Evolutionary conservation across 2,329 filamentous ascomycete genomes (phyloP).

Genomic region (Calonectria pauciramosa): DNA sequence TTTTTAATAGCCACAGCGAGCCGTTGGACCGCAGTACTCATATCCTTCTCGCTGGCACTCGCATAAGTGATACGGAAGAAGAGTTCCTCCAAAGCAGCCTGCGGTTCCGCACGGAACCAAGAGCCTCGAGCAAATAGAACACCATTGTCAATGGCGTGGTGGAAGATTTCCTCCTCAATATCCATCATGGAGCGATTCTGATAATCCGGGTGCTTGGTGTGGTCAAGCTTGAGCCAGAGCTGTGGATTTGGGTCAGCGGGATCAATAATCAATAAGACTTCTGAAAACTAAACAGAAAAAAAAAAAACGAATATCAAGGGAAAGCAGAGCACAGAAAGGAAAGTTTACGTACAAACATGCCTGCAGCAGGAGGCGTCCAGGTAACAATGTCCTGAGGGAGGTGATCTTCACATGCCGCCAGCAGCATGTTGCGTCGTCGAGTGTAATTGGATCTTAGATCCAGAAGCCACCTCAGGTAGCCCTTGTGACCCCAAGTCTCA

Average conservation of each 20-base stretch:
- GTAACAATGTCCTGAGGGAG: neutral
- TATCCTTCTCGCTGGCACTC: neutral
- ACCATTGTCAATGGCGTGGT: neutral
- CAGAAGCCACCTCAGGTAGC: neutral
- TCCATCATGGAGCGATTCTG: neutral
- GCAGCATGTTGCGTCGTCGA: neutral
- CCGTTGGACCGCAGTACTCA: neutral
- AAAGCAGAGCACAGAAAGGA: neutral
- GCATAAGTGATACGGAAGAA: slow-evolving; percentile 3
- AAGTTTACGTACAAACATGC: neutral
- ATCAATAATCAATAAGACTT: neutral
- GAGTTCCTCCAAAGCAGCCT: neutral
- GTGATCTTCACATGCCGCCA: neutral
- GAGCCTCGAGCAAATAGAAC: neutral
- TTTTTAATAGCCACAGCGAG: neutral
- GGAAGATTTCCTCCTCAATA: neutral
- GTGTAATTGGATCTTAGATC: neutral
- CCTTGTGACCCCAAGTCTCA: slow-evolving; percentile 1
- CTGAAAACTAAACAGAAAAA: too few relatives aligned
- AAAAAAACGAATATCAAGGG: too few relatives aligned
- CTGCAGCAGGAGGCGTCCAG: neutral
- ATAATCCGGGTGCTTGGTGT: slow-evolving; percentile 1
- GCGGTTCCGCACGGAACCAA: neutral
- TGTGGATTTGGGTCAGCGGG: neutral
- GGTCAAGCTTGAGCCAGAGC: slow-evolving; percentile 10